Conservation (phyloP, 768 basidiomycete species). For the Kwoniella mangroviensis region DNA sequence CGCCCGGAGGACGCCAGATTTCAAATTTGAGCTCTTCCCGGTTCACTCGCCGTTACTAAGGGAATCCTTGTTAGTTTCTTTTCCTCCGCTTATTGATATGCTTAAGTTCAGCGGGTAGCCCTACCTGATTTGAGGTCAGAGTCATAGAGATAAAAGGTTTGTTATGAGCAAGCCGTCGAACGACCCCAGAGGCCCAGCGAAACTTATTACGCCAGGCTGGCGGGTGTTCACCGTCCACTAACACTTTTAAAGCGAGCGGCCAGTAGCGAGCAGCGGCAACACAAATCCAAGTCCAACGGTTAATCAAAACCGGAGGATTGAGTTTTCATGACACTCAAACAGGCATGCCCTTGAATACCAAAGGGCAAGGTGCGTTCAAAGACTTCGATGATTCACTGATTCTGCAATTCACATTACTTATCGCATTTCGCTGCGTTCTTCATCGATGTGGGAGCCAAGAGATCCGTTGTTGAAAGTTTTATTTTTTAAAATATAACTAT, state of each 20-base stretch:
- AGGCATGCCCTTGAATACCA: constrained; percentile 69
- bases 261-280: constrained; percentile 52
- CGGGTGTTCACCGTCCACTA: constrained; percentile 34
- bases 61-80: constrained; percentile 91
- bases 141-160: constrained; percentile 34
- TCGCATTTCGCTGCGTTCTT: constrained; percentile 80
- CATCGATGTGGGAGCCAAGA: constrained; percentile 80
- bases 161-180: constrained; percentile 62
- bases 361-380: constrained; percentile 77
- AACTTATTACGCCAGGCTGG: constrained; percentile 64
- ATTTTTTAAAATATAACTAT: constrained; percentile 49
- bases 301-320: constrained; percentile 38
- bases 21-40: constrained; percentile 81
- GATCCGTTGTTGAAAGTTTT: constrained; percentile 69
- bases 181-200: constrained; percentile 40
- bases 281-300: constrained; percentile 39
- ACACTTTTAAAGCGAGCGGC: constrained; percentile 24
- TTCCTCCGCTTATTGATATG: constrained; percentile 89
- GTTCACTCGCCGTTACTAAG: constrained; percentile 86
- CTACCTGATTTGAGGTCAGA: constrained; percentile 79
- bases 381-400: constrained; percentile 53
- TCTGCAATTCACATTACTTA: constrained; percentile 83
- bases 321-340: constrained; percentile 69
- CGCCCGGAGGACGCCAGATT: constrained; percentile 69
- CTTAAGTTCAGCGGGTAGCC: constrained; percentile 86